Evolutionary conservation across 345 rosid species (phyloP).

Genomic region (Populus deltoides): DNA sequence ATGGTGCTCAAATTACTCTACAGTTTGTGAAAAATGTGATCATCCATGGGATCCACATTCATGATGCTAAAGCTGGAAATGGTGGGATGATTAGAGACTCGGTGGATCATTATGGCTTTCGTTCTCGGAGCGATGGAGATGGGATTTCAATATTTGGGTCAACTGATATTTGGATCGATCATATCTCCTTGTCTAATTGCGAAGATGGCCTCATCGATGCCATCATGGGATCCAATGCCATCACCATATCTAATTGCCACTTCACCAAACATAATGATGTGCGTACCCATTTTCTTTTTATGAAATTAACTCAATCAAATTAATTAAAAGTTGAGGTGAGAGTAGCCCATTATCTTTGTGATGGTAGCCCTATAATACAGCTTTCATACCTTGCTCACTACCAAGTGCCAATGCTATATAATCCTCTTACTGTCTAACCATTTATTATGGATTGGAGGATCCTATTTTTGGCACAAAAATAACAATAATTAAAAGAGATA

Average conservation of each 20-base stretch:
- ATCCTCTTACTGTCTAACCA: too few species aligned
- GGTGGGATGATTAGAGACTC: conserved; percentile 37
- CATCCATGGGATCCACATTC: conserved; percentile 29
- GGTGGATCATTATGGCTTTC: conserved; percentile 14
- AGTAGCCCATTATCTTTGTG: too few species aligned
- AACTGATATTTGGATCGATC: conserved; percentile 40
- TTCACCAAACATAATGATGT: conserved; percentile 37
- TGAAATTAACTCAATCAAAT: too few species aligned
- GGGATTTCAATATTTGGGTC: conserved; percentile 43
- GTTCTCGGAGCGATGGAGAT: conserved; percentile 38
- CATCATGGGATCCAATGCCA: conserved; percentile 37
- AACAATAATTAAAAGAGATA: not conserved
- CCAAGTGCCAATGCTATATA: too few species aligned
- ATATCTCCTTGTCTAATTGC: conserved; percentile 37
- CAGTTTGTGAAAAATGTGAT: conserved; percentile 25
- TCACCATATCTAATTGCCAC: conserved; percentile 47
- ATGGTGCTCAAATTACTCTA: conserved; percentile 25
- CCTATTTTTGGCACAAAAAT: not conserved
- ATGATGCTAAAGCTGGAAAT: not conserved
- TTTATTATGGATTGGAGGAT: too few species aligned
- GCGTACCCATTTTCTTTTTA: not conserved
- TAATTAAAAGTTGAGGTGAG: too few species aligned
- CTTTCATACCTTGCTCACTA: too few species aligned
- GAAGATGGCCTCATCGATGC: conserved; percentile 46
- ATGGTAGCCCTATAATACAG: too few species aligned